Percentiles rank a stretch among this genome's conserved stretches.
Conservation (phyloP, 192 early-diverging fungal species). For the Neocallimastix lanati region DNA sequence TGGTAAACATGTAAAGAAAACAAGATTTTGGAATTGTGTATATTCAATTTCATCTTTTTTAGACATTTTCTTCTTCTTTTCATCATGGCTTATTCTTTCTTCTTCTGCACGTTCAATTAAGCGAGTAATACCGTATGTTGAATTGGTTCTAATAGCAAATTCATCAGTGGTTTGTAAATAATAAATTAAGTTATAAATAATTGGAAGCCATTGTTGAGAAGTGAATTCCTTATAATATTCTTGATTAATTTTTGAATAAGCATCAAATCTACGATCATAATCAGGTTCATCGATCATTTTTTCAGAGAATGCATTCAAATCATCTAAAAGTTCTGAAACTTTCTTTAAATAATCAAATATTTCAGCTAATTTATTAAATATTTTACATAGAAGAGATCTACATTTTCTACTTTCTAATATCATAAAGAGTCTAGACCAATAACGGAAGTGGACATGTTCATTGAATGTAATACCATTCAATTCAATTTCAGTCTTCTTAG, state of each 20-base stretch:
- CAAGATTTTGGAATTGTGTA: slow-evolving; percentile 19
- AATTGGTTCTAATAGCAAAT: slow-evolving; percentile 66
- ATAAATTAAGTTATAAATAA: slow-evolving; percentile 74
- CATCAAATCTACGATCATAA: slow-evolving; percentile 61
- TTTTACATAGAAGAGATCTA: slow-evolving; percentile 34
- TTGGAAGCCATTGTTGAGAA: slow-evolving; percentile 62
- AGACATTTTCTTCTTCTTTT: slow-evolving; percentile 4
- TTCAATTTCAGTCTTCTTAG: slow-evolving; percentile 5
- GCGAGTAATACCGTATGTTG: slow-evolving; percentile 48
- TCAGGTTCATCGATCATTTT: slow-evolving; percentile 70
- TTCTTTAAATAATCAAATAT: slow-evolving; percentile 26
- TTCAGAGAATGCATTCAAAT: slow-evolving; percentile 61
- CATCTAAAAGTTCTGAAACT: slow-evolving; percentile 38
- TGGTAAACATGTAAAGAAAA: slow-evolving; percentile 48
- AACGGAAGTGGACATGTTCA: slow-evolving; percentile 6
- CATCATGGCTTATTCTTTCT: slow-evolving; percentile 5
- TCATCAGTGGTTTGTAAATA: slow-evolving; percentile 70
- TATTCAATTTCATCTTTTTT: slow-evolving; percentile 3
- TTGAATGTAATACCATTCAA: neutral
- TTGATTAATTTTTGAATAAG: slow-evolving; percentile 53
- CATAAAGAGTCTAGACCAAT: slow-evolving; percentile 46
- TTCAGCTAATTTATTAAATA: slow-evolving; percentile 45
- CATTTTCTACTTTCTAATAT: slow-evolving; percentile 37
- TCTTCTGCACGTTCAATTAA: slow-evolving; percentile 41
- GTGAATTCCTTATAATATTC: slow-evolving; percentile 44